Percentiles rank a stretch among this genome's conserved stretches.
These are phyloP conservation scores for Musa schizocarpa DNA, from an alignment of 176 grass and related monocot genomes.

Conservation along the genomic window DNA sequence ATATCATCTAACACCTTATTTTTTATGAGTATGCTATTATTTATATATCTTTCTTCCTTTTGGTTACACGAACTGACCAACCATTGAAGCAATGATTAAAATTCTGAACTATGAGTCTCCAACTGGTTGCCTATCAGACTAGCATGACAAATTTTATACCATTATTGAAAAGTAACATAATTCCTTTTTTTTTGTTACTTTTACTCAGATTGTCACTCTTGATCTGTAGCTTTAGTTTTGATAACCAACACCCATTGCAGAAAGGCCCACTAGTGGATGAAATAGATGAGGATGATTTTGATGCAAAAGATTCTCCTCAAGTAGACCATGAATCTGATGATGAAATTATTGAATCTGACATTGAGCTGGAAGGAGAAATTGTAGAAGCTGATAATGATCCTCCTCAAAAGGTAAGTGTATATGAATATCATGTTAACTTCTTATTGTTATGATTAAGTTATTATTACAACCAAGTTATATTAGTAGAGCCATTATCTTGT, in stretches of 20 bases:
- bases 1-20: no score
- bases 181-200: background rate
- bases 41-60: no score
- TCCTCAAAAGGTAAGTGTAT: conserved; percentile 60
- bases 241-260: conserved; percentile 20
- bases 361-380: conserved; percentile 77
- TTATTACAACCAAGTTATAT: no score
- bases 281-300: conserved; percentile 44
- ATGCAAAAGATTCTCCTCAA: conserved; percentile 39
- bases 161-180: no score
- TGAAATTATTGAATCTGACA: conserved; percentile 85
- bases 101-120: no score
- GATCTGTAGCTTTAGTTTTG: background rate
- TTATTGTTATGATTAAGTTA: background rate
- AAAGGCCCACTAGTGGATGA: conserved; percentile 21
- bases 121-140: no score
- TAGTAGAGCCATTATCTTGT: background rate
- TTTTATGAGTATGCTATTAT: no score
- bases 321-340: conserved; percentile 86
- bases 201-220: background rate
- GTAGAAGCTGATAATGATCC: conserved; percentile 73
- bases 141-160: no score
- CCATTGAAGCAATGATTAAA: no score
- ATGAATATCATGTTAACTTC: background rate
- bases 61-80: no score